Percentiles rank a stretch among this genome's conserved stretches.
phyloP scores from a whole-genome alignment of 2,329 filamentous ascomycete species.

The Penicillium sp. region DNA sequence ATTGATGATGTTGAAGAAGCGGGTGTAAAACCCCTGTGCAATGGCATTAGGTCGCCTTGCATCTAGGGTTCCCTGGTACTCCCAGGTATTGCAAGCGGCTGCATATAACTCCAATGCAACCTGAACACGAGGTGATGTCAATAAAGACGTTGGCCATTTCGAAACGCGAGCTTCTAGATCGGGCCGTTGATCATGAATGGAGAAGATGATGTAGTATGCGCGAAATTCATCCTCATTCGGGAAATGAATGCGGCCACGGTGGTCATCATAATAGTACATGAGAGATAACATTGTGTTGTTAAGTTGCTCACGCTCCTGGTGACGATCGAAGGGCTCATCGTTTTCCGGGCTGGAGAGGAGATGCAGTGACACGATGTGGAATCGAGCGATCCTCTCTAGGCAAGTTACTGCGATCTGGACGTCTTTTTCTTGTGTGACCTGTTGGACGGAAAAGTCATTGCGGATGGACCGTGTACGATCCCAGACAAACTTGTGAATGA shows the following conservation, averaged over 20 bases:
- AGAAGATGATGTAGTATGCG: conserved; percentile 62
- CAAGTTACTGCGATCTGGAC: conserved; percentile 60
- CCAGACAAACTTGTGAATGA: conserved; percentile 66
- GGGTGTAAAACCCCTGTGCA: conserved; percentile 59
- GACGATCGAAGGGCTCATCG: conserved; percentile 55
- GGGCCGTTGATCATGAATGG: conserved; percentile 53
- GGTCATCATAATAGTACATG: conserved; percentile 62
- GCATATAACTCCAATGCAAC: conserved; percentile 59
- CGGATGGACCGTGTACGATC: conserved; percentile 65
- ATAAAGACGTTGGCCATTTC: conserved; percentile 53
- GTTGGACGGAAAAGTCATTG: conserved; percentile 66
- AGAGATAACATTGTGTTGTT: conserved; percentile 63
- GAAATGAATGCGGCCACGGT: conserved; percentile 50
- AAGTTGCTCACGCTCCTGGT: conserved; percentile 65
- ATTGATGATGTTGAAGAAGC: conserved; percentile 59
- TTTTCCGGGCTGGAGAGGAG: conserved; percentile 55
- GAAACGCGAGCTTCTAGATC: conserved; percentile 61
- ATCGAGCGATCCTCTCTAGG: conserved; percentile 63
- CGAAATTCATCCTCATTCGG: conserved; percentile 65
- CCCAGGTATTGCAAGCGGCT: conserved; percentile 55
- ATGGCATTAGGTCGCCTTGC: conserved; percentile 52
- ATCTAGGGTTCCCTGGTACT: conserved; percentile 53
- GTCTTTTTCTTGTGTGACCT: conserved; percentile 58
- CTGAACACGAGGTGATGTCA: conserved; percentile 54
- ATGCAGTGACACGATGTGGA: conserved; percentile 64